These are phyloP conservation scores for Colletotrichum musae DNA, from an alignment of 2,329 filamentous ascomycete genomes.

Conservation along the genomic window DNA sequence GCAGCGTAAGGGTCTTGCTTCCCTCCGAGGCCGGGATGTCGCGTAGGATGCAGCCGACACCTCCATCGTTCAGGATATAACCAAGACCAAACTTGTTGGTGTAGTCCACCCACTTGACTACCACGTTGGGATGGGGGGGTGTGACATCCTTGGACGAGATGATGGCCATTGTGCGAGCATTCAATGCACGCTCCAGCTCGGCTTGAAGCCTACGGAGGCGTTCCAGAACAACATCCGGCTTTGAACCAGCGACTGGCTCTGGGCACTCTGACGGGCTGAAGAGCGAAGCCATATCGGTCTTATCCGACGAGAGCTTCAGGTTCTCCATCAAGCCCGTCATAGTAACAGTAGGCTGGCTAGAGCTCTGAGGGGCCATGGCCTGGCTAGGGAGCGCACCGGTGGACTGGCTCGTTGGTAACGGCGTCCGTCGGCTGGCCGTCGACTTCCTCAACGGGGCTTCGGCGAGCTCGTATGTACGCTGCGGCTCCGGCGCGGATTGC, in stretches of 20 bases:
- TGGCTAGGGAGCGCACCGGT: slow-evolving; percentile 34
- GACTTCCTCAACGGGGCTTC: slow-evolving; percentile 37
- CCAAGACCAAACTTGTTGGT: slow-evolving; percentile 89
- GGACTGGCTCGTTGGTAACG: slow-evolving; percentile 41
- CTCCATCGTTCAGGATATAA: slow-evolving; percentile 87
- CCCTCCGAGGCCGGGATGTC: slow-evolving; percentile 69
- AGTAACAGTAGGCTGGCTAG: slow-evolving; percentile 30
- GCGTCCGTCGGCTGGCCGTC: slow-evolving; percentile 29
- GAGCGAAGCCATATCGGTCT: slow-evolving; percentile 61
- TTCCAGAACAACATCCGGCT: slow-evolving; percentile 71
- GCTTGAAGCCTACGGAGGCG: slow-evolving; percentile 70
- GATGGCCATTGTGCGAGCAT: slow-evolving; percentile 74
- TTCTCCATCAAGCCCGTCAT: slow-evolving; percentile 42
- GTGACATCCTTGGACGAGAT: slow-evolving; percentile 68
- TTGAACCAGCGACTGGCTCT: slow-evolving; percentile 64
- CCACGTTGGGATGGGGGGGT: slow-evolving; percentile 72
- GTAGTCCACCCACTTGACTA: slow-evolving; percentile 90
- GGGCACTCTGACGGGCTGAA: slow-evolving; percentile 70
- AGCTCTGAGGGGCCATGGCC: slow-evolving; percentile 17
- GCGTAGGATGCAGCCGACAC: slow-evolving; percentile 78
- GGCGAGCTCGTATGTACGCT: slow-evolving; percentile 26
- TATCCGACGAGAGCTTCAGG: slow-evolving; percentile 43
- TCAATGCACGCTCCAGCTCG: slow-evolving; percentile 74
- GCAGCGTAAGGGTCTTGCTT: slow-evolving; percentile 66
- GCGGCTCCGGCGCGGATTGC: slow-evolving; percentile 34